These are phyloP conservation scores for Microsporum audouinii DNA, from an alignment of 2,329 filamentous ascomycete genomes.

Conservation along the genomic window DNA sequence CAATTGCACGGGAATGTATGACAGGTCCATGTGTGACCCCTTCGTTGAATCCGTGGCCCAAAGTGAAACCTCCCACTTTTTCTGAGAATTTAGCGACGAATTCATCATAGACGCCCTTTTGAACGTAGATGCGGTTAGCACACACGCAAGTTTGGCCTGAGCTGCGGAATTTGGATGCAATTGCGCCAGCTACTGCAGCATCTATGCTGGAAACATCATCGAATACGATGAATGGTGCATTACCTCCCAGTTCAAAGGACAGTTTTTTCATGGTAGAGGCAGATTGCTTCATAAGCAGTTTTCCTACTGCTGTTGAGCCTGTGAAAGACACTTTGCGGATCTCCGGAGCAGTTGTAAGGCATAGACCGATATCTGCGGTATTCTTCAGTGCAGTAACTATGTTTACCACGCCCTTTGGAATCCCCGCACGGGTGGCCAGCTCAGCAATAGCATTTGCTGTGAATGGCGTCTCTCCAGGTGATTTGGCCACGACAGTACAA, in stretches of 20 bases:
- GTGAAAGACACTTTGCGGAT: constrained; percentile 93
- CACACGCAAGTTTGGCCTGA: constrained; percentile 95
- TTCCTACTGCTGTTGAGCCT: constrained; percentile 56
- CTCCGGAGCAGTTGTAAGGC: constrained; percentile 62
- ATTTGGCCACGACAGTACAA: constrained; percentile 86
- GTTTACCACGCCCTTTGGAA: constrained; percentile 85
- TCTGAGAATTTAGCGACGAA: constrained; percentile 46
- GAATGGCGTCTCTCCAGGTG: constrained; percentile 83
- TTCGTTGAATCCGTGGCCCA: constrained; percentile 37
- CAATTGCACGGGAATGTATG: constrained; percentile 68
- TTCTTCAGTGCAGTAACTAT: constrained; percentile 70
- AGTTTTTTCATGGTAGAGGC: constrained; percentile 73
- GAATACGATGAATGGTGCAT: constrained; percentile 93
- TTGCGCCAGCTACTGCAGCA: constrained; percentile 66
- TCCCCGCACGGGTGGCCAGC: constrained; percentile 72
- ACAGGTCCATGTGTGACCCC: constrained; percentile 40
- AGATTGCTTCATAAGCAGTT: constrained; percentile 81
- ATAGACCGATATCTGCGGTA: constrained; percentile 64
- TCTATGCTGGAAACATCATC: constrained; percentile 81
- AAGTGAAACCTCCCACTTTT: constrained; percentile 40
- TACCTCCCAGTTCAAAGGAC: constrained; percentile 86
- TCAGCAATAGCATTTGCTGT: constrained; percentile 80
- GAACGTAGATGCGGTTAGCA: constrained; percentile 48
- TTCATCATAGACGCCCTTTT: constrained; percentile 41
- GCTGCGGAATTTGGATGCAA: constrained; percentile 82